These are phyloP conservation scores for Pseudogymnoascus destructans DNA, from an alignment of 2,329 filamentous ascomycete species.

Conservation along the genomic window DNA sequence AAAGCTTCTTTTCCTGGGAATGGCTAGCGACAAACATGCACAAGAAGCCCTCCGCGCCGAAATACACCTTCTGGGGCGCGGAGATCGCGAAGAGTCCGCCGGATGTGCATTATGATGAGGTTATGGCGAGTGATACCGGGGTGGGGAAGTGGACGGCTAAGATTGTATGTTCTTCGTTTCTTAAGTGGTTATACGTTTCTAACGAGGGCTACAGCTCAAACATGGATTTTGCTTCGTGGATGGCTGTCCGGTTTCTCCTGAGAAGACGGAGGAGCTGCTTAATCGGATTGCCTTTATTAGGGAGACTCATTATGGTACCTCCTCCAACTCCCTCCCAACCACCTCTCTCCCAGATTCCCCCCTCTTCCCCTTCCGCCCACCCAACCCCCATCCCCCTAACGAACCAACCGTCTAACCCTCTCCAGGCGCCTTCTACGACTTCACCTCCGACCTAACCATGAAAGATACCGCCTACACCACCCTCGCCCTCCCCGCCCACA, in stretches of 20 bases:
- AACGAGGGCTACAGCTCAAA: constrained; percentile 37
- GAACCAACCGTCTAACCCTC: constrained; percentile 9
- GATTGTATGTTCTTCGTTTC: constrained; percentile 37
- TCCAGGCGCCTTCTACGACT: constrained; percentile 62
- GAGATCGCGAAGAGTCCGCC: constrained; percentile 37
- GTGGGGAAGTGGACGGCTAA: constrained; percentile 49
- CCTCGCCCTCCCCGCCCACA: constrained; percentile 70
- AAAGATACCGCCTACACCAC: constrained; percentile 90
- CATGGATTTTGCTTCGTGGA: constrained; percentile 70
- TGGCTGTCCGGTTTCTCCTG: constrained; percentile 52
- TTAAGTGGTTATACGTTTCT: constrained; percentile 8
- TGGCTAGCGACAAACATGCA: constrained; percentile 43
- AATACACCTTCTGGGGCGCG: constrained; percentile 28
- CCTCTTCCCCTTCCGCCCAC: background rate
- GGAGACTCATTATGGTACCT: constrained; percentile 75
- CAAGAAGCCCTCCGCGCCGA: background rate
- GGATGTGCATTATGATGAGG: constrained; percentile 43
- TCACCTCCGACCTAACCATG: constrained; percentile 73
- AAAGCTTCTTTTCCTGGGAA: constrained; percentile 51
- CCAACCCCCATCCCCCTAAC: background rate
- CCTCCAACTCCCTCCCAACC: constrained; percentile 37
- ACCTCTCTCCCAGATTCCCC: background rate
- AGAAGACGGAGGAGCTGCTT: constrained; percentile 61
- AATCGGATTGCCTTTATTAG: constrained; percentile 77
- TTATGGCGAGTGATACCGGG: constrained; percentile 43